Conservation (phyloP, 2,329 filamentous ascomycete genomes). For the Kalmusia sp. region DNA sequence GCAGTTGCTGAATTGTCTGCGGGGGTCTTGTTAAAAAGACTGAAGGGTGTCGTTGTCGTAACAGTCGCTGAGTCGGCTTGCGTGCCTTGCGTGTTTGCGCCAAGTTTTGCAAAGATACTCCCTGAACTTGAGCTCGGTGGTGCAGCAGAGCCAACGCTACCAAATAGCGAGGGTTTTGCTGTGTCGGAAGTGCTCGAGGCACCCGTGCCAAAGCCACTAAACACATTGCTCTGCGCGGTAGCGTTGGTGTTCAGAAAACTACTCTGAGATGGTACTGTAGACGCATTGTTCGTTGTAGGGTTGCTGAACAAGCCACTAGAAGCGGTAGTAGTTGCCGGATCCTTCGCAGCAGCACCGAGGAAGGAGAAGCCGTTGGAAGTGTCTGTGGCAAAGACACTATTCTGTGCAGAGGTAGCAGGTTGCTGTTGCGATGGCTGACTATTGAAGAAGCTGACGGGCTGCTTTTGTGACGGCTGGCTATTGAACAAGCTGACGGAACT, state of each 20-base stretch:
- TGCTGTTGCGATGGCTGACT: too few relatives aligned
- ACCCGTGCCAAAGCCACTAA: constrained; percentile 20
- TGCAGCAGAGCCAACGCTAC: constrained; percentile 12
- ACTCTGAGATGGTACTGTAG: constrained; percentile 16
- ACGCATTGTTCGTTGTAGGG: constrained; percentile 12
- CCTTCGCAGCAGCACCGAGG: constrained; percentile 11
- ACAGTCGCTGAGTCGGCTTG: too few relatives aligned
- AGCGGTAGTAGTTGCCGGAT: not conserved
- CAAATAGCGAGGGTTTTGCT: not conserved
- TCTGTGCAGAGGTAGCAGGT: not conserved
- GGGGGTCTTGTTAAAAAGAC: too few relatives aligned
- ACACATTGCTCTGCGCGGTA: constrained; percentile 18
- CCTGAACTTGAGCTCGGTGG: constrained; percentile 9
- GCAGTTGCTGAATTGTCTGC: too few relatives aligned
- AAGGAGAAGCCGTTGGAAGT: not conserved
- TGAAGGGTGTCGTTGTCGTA: too few relatives aligned
- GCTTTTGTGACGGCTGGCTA: not conserved
- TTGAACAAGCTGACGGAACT: too few relatives aligned
- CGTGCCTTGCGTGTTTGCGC: too few relatives aligned
- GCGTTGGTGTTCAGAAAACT: constrained; percentile 26
- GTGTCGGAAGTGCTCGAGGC: constrained; percentile 14
- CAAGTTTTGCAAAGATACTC: not conserved
- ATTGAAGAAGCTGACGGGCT: too few relatives aligned
- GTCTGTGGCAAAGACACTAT: not conserved
- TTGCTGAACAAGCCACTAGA: constrained; percentile 14